Base-by-base conservation (phyloP, 2,329 filamentous ascomycete genomes). In the Colletotrichum karsti region DNA sequence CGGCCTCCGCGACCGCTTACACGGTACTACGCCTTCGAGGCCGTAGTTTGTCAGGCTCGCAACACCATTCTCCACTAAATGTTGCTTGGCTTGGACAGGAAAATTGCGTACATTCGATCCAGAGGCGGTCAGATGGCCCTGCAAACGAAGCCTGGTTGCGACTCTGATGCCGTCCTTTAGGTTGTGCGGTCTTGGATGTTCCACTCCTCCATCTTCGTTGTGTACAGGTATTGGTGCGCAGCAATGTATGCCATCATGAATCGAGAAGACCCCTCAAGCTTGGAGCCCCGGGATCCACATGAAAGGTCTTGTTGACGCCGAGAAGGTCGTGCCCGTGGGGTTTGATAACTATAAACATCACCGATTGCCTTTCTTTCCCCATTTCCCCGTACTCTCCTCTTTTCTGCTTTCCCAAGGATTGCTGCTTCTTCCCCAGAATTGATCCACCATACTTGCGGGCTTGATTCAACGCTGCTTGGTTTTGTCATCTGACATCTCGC, bases 121-220 rank as follows among this genome's bases (percentile, higher is more conserved):
- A 39, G 28, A 12, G 22, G 24, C 48, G 56, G 57, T 50, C 63
- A 48, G 41, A 50, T 33, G 26, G 42, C 15, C 56, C 22, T 12
- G 9, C 12, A 18, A 7, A 46, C 24, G 39, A 48, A 54, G 53
- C 37, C 8, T 20, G 48, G 37, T 39, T 41, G 24, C 24, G 48
- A 30, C 51, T 48, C 30, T 41, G 30, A n/a, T 44, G 41, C 33
- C 37, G n/a, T 22, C 28, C 39, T 24, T 53, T 53, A 48, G 55
- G 26, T 18, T 26, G 7, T 15, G n/a, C n/a, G 13, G 61, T 48
- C 65, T 64, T 54, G 65, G 33, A 65, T 39, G 54, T 64, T 33
- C 65, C 65, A 68, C 65, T 68, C 65, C 24, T 65, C 54, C 65
- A 58, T 58, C 13, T 26, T 5, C 18, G 39, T 46, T n/a, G 7